Evolutionary conservation across 371 early-diverging fungal genomes (phyloP).

Genomic region (Rhizopus stolonifer): DNA sequence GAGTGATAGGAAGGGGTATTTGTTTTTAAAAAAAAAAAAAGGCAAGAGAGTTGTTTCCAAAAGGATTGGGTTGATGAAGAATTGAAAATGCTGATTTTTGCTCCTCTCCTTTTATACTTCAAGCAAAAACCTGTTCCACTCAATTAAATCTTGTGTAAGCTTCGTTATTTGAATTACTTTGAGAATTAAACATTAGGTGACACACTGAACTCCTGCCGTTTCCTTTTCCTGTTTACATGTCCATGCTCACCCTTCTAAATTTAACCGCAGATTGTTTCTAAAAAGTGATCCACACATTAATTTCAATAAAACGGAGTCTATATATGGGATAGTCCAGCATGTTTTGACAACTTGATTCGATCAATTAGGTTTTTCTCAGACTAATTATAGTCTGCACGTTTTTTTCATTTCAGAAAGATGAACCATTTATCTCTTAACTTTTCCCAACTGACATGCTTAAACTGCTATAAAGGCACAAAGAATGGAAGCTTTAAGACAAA

Average conservation of each 20-base stretch:
- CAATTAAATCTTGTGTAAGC: conserved; percentile 8
- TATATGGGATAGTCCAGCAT: background rate
- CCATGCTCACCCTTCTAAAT: background rate
- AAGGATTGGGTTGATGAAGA: background rate
- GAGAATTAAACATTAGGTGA: background rate
- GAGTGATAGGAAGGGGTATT: conserved; percentile 28
- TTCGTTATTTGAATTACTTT: background rate
- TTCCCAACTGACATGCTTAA: too few species aligned
- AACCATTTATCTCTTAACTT: background rate
- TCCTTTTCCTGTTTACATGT: too few species aligned
- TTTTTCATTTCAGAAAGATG: too few species aligned
- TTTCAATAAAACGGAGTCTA: background rate
- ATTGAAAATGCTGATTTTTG: too few species aligned
- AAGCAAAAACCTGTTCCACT: background rate
- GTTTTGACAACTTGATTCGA: background rate
- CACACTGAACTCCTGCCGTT: background rate
- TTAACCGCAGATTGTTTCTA: background rate
- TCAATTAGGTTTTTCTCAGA: background rate
- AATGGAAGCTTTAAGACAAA: too few species aligned
- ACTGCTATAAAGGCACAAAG: too few species aligned
- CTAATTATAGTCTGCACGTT: background rate
- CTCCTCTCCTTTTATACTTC: background rate
- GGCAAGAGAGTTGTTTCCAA: too few species aligned
- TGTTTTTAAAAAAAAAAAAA: conserved; percentile 6
- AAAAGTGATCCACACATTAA: background rate